phyloP scores from a whole-genome alignment of 805 yeast genomes.

The Phaffomyces opuntiae region DNA sequence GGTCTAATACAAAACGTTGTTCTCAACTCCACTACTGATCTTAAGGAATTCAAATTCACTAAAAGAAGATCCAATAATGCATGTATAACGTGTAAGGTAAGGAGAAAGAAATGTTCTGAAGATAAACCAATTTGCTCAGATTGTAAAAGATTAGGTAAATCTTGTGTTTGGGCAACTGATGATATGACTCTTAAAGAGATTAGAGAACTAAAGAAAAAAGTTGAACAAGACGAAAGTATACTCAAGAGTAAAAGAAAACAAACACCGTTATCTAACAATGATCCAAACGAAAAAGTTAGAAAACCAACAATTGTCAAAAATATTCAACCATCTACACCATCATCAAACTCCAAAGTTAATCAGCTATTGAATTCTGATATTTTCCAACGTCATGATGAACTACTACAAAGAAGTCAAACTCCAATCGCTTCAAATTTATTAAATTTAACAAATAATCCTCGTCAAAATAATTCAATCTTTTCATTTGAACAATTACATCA shows the following conservation, averaged over 20 bases:
- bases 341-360: neutral
- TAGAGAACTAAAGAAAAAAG: slow-evolving; percentile 21
- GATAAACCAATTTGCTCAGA: slow-evolving; percentile 61
- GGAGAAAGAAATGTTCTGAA: slow-evolving; percentile 75
- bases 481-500: neutral
- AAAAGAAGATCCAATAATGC: slow-evolving; percentile 47
- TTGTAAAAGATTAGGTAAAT: slow-evolving; percentile 54
- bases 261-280: neutral
- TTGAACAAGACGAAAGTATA: slow-evolving; percentile 19
- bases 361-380: slow-evolving; percentile 3
- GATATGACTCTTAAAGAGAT: slow-evolving; percentile 25
- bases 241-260: slow-evolving; percentile 3
- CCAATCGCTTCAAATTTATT: slow-evolving; percentile 19
- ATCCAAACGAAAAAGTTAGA: slow-evolving; percentile 1
- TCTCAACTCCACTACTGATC: slow-evolving; percentile 12
- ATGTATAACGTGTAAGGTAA: slow-evolving; percentile 59
- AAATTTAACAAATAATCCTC: slow-evolving; percentile 8
- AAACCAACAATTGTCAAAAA: neutral
- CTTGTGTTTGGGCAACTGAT: slow-evolving; percentile 65
- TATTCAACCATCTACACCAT: neutral
- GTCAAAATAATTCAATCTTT: slow-evolving; percentile 3
- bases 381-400: slow-evolving; percentile 9
- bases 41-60: slow-evolving; percentile 19
- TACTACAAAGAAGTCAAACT: slow-evolving; percentile 13
- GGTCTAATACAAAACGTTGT: slow-evolving; percentile 15